Evolutionary conservation across 768 basidiomycete species (phyloP).

Genomic region (Psilocybe azurescens): DNA sequence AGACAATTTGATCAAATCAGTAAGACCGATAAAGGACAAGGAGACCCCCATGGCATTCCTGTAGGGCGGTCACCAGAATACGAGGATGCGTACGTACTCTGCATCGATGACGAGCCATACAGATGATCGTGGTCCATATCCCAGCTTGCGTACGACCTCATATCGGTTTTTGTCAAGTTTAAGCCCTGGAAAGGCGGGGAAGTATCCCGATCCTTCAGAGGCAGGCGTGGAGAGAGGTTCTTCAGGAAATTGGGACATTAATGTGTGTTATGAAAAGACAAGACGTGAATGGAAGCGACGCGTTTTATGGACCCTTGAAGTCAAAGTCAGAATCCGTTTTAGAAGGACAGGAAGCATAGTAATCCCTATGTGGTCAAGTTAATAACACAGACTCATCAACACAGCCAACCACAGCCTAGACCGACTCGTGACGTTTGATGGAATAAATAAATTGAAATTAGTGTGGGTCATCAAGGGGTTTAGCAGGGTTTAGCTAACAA

Average conservation of each 20-base stretch:
- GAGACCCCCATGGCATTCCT: too few species aligned
- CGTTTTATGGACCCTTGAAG: background rate
- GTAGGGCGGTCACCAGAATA: too few species aligned
- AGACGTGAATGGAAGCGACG: background rate
- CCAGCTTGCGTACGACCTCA: conserved; percentile 18
- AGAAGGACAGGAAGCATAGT: background rate
- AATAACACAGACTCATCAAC: too few species aligned
- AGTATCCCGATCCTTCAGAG: conserved; percentile 23
- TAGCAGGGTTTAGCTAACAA: too few species aligned
- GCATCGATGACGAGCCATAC: conserved; percentile 16
- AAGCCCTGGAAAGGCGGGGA: conserved; percentile 20
- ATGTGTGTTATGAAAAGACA: background rate
- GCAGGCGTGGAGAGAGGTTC: conserved; percentile 19
- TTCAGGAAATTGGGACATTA: conserved; percentile 23
- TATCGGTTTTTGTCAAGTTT: conserved; percentile 16
- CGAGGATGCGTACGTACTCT: conserved; percentile 1
- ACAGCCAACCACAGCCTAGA: too few species aligned
- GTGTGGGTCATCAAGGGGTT: too few species aligned
- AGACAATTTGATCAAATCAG: background rate
- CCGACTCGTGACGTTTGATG: too few species aligned
- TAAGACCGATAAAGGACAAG: background rate
- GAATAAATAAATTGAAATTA: too few species aligned
- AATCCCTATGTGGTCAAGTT: too few species aligned
- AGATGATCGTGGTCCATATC: conserved; percentile 22
- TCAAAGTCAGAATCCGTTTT: background rate